Base-by-base conservation (phyloP, 495 filamentous ascomycete genomes). In the Penicillium waksmanii region DNA sequence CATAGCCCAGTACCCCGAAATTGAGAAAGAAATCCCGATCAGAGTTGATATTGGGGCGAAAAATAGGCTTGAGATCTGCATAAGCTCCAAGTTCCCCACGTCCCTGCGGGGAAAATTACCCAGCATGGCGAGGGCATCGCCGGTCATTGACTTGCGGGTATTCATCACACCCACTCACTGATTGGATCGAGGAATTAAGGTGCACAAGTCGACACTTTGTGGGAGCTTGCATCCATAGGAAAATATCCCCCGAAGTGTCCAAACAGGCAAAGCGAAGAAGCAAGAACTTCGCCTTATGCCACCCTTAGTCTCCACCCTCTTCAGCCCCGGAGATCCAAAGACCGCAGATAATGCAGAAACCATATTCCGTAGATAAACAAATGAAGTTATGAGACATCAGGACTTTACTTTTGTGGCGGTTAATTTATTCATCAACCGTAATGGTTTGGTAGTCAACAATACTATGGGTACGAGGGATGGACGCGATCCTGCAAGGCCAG, bases 61-160 rank as follows among this genome's bases (percentile, higher is more conserved):
- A 48, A 25, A 12, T 48, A 48, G 46, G 19, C 46, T 15, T 48
- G 46, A 9, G 46, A 48, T 48, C 46, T 48, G 46, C 46, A 48
- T 48, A 19, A 48, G 21, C 46, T 27, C 44, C 46, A 48, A 31
- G 23, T 25, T 48, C 21, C 18, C 46, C 46, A n/a, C 42, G 19
- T 48, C 8, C 19, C 15, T 10, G 50, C 50, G 50, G 50, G 50
- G 50, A 33, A 52, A 52, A 38, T 35, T 52, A 10, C 50, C 50
- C 11, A 34, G n/a, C 50, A 35, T 0, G 18, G 50, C 5, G 34
- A 35, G 4, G 5, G 23, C 3, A n/a, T 35, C 34, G 34, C 27
- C 50, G 50, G 50, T 52, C 19, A 19, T 52, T 52, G 50, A 52
- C 25, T 18, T n/a, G 5, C n/a, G 50, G 50, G 17, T n/a, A 52